phyloP scores from a whole-genome alignment of 2,329 filamentous ascomycete genomes.

The Penicillium sp. region DNA sequence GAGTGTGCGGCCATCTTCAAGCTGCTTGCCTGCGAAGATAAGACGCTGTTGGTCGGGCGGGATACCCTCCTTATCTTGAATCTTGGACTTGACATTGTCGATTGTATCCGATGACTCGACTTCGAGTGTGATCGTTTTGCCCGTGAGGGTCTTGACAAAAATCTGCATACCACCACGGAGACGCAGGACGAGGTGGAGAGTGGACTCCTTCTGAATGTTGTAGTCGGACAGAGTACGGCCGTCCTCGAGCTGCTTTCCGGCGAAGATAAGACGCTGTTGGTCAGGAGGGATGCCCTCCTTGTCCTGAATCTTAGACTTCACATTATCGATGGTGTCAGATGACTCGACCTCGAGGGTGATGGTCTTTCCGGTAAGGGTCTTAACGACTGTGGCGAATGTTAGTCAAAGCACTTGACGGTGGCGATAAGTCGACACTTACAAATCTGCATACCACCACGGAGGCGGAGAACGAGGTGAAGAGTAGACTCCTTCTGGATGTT shows the following conservation, averaged over 20 bases:
- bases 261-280: slow-evolving; percentile 93
- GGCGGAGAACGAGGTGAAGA: slow-evolving; percentile 70
- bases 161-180: slow-evolving; percentile 74
- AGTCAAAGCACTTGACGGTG: slow-evolving; percentile 1
- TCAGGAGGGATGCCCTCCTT: slow-evolving; percentile 97
- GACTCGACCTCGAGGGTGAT: slow-evolving; percentile 65
- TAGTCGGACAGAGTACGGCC: slow-evolving; percentile 87
- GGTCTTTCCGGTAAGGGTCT: slow-evolving; percentile 60
- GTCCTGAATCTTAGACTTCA: slow-evolving; percentile 95
- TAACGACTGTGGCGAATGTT: slow-evolving; percentile 46
- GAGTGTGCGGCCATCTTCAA: slow-evolving; percentile 86
- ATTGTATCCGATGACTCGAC: slow-evolving; percentile 88
- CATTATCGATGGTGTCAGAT: slow-evolving; percentile 90
- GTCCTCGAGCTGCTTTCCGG: slow-evolving; percentile 94
- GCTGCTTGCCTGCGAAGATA: slow-evolving; percentile 90
- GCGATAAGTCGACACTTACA: slow-evolving; percentile 46
- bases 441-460: slow-evolving; percentile 62
- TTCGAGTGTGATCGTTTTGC: slow-evolving; percentile 91
- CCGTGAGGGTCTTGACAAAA: slow-evolving; percentile 59
- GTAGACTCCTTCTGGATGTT: slow-evolving; percentile 62
- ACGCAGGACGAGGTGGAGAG: slow-evolving; percentile 79
- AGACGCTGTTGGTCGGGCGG: slow-evolving; percentile 91
- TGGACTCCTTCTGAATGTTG: slow-evolving; percentile 93
- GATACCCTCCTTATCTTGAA: slow-evolving; percentile 76
- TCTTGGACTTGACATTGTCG: slow-evolving; percentile 92